Evolutionary conservation across 225 moss, liverwort and hornwort genomes (phyloP).

Genomic region (Straminergon stramineum): DNA sequence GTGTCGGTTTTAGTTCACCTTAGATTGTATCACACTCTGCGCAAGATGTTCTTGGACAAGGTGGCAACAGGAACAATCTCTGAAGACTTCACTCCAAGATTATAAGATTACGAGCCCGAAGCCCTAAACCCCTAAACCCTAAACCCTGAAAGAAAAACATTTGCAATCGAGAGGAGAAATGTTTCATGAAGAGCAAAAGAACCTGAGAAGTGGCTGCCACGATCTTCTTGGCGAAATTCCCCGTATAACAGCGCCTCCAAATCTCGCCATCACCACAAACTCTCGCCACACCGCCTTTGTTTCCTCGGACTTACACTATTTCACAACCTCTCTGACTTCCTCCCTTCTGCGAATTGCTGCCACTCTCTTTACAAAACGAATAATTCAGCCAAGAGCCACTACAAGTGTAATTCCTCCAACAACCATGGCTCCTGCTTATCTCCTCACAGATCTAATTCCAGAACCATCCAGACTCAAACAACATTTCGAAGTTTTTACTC

Average conservation of each 20-base stretch:
- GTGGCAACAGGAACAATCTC: neutral
- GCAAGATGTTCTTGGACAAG: neutral
- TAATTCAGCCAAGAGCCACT: neutral
- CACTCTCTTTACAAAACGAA: neutral
- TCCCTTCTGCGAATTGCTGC: neutral
- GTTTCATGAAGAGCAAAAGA: neutral
- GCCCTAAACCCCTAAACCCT: neutral
- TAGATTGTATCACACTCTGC: neutral
- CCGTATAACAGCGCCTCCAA: constrained; percentile 17
- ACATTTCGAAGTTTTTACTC: neutral
- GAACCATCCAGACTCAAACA: neutral
- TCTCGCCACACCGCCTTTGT: neutral
- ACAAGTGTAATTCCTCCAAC: neutral
- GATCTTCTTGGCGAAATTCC: constrained; percentile 4
- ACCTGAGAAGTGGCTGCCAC: constrained; percentile 31
- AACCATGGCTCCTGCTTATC: neutral
- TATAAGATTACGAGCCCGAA: neutral
- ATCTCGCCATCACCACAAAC: constrained; percentile 12
- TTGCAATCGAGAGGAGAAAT: neutral
- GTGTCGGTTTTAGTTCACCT: neutral
- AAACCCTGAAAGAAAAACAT: neutral
- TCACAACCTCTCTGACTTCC: neutral
- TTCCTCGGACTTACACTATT: neutral
- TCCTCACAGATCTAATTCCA: neutral
- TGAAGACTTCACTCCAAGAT: neutral